Base-by-base conservation (phyloP, 2,329 filamentous ascomycete species). In the Cytospora chrysosperma region DNA sequence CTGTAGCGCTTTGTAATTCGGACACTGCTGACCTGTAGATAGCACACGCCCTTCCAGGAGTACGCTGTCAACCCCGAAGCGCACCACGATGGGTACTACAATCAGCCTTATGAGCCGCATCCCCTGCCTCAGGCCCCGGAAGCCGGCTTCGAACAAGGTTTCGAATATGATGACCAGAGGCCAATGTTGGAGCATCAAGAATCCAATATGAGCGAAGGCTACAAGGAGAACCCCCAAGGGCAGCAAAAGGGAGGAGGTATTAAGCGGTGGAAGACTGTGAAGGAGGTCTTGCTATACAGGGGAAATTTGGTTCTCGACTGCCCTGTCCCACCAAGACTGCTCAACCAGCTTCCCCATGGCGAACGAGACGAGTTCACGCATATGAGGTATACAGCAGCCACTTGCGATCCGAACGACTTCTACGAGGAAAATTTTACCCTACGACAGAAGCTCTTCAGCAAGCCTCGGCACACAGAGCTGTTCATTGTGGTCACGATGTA, bases 401-500 rank as follows among this genome's bases (percentile, higher is more conserved):
- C 94, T 1, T 97, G 94, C 79, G 94, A 98, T 71, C 94, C 94
- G 0, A 84, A 87, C 19, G 87, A 96, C 63, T 98, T 97, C 74
- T 93, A 90, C 73, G 88, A 92, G 4, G 88, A 93, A 71, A 91
- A 94, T 66, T 98, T 97, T 71, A 97, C 94, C 0, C 78, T 98
- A 64, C 90, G 94, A 67, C 94, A 98, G 77, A 89, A 87, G 73
- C 85, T 98, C 27, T 97, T 97, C 73, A 92, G 92, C 62, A 97
- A 97, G 76, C 90, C 92, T 4, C 85, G 94, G 61, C 91, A 97
- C 72, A 97, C 94, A 0, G 94, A 98, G 78, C 81, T 98, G 1
- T 97, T 98, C 76, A 97, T 98, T 71, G 94, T 93, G 37, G 87
- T 98, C 60, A 98, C 94, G 63, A 97, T 97, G 94, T 99, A 99